Percentiles rank a stretch among this genome's conserved stretches.
These are phyloP conservation scores for Penicillium italicum DNA, from an alignment of 2,329 filamentous ascomycete species.

Conservation along the genomic window DNA sequence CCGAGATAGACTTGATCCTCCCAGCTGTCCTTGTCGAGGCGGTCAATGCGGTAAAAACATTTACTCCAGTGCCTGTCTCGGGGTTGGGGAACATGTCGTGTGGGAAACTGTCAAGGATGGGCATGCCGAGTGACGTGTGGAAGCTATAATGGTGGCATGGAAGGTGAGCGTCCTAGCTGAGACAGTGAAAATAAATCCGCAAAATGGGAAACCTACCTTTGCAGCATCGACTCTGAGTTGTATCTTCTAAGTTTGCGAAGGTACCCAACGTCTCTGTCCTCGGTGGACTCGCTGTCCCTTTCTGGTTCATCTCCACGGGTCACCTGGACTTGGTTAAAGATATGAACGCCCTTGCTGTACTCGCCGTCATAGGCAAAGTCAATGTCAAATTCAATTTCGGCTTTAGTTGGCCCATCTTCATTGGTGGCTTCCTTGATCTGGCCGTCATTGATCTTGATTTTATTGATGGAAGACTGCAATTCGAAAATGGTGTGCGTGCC, in stretches of 20 bases:
- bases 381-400: conserved; percentile 35
- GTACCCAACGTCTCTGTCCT: conserved; percentile 25
- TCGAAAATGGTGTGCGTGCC: conserved; percentile 78
- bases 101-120: conserved; percentile 80
- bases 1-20: conserved; percentile 63
- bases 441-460: conserved; percentile 17
- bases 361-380: conserved; percentile 37
- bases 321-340: conserved; percentile 38
- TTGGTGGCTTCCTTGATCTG: conserved; percentile 4
- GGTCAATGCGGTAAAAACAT: conserved; percentile 57
- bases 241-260: conserved; percentile 31
- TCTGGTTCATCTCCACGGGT: conserved; percentile 26
- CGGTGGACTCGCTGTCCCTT: conserved; percentile 10
- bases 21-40: conserved; percentile 71
- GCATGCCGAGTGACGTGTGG: conserved; percentile 58
- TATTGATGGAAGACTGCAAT: conserved; percentile 62
- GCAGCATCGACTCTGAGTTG: conserved; percentile 34
- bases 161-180: not conserved
- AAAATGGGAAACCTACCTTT: conserved; percentile 26
- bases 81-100: conserved; percentile 59
- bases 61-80: conserved; percentile 45
- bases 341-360: conserved; percentile 24
- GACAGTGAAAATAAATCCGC: conserved; percentile 6
- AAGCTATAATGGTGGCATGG: conserved; percentile 27
- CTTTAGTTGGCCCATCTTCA: conserved; percentile 16